phyloP scores from a whole-genome alignment of 179 eudicot genomes.

The Beta corolliflora region DNA sequence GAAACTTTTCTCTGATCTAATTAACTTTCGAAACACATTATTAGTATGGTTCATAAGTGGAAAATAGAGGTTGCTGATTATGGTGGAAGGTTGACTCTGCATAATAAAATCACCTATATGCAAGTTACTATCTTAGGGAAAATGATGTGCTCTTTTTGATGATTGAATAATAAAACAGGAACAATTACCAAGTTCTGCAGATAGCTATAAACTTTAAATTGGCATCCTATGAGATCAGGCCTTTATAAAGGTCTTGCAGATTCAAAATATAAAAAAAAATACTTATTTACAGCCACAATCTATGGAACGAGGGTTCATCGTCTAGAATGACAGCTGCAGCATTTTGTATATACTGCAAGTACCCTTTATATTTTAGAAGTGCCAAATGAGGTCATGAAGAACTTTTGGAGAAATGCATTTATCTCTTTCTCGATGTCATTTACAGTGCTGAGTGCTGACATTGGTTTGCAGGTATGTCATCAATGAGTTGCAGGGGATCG shows the following conservation, averaged over 20 bases:
- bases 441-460: not conserved
- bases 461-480: constrained; percentile 39
- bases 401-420: not conserved
- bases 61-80: not conserved
- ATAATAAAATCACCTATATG: not conserved
- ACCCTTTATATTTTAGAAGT: not conserved
- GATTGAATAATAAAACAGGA: not conserved
- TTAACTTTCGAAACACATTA: not conserved
- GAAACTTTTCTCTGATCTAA: not conserved
- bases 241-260: not conserved
- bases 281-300: not conserved
- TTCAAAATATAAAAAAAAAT: not conserved
- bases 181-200: not conserved
- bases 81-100: not conserved
- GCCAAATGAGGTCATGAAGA: not conserved
- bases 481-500: constrained; percentile 38
- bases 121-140: not conserved
- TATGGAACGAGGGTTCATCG: not conserved
- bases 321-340: not conserved
- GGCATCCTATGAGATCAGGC: not conserved
- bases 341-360: not conserved
- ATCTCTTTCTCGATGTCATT: not conserved
- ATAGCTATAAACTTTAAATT: not conserved
- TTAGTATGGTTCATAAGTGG: not conserved
- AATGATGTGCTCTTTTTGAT: not conserved